A percentile compares a stretch with the other conserved stretches of the same genome.
Evolutionary conservation across 2,329 filamentous ascomycete genomes (phyloP).

Genomic region (Fusarium sp.): DNA sequence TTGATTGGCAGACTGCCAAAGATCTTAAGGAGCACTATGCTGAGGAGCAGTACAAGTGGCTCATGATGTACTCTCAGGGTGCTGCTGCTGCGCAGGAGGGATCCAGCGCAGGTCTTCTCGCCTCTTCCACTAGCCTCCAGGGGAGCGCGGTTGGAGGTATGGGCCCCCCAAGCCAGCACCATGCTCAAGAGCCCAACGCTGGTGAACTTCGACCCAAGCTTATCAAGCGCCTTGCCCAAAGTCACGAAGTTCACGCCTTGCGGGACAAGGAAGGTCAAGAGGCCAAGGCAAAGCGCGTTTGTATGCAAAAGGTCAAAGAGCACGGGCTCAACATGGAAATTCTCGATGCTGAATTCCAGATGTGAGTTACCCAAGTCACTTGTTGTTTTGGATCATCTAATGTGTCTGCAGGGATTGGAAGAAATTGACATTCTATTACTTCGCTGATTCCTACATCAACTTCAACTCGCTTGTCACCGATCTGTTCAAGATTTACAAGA

Average conservation of each 20-base stretch:
- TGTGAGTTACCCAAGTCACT: conserved; percentile 68
- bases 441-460: conserved; percentile 97
- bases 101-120: conserved; percentile 68
- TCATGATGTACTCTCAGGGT: conserved; percentile 97
- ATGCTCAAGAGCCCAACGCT: conserved; percentile 73
- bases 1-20: conserved; percentile 87
- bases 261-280: conserved; percentile 97
- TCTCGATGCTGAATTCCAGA: conserved; percentile 96
- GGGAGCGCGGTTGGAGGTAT: conserved; percentile 80
- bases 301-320: conserved; percentile 95
- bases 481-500: conserved; percentile 99
- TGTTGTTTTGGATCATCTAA: conserved; percentile 9
- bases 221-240: conserved; percentile 93
- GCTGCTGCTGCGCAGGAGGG: conserved; percentile 70
- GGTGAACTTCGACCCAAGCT: conserved; percentile 92
- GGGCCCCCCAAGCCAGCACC: conserved; percentile 77
- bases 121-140: conserved; percentile 69
- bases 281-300: conserved; percentile 95
- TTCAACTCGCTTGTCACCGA: conserved; percentile 98
- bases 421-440: conserved; percentile 99
- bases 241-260: conserved; percentile 87
- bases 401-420: conserved; percentile 83
- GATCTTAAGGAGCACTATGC: conserved; percentile 90
- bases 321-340: conserved; percentile 98
- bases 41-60: conserved; percentile 96